A percentile compares a stretch with the other conserved stretches of the same genome.
Evolutionary conservation across 805 yeast species (phyloP).

Genomic region (Candida suzukii): DNA sequence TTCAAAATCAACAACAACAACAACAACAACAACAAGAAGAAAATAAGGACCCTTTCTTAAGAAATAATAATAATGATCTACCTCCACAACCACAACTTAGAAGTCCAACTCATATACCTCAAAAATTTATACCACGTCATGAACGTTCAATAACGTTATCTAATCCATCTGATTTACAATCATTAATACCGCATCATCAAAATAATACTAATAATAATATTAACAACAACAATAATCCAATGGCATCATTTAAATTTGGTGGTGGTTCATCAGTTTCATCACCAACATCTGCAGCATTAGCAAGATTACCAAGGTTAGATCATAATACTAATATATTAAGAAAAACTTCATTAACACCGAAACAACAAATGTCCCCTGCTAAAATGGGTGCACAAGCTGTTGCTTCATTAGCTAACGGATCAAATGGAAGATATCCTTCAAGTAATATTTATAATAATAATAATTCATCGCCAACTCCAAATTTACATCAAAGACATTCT

Average conservation of each 20-base stretch:
- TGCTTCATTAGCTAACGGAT: slow-evolving; percentile 33
- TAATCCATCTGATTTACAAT: not conserved
- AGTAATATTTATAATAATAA: not conserved
- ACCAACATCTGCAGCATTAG: slow-evolving; percentile 8
- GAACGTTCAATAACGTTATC: slow-evolving; percentile 10
- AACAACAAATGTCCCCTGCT: slow-evolving; percentile 53
- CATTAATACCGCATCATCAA: too few relatives aligned
- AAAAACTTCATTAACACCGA: slow-evolving; percentile 17
- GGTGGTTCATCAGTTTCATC: slow-evolving; percentile 12
- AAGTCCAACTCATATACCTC: not conserved
- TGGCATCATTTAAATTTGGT: slow-evolving; percentile 25
- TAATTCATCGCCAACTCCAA: not conserved
- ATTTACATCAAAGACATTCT: slow-evolving; percentile 29
- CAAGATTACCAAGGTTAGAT: slow-evolving; percentile 5
- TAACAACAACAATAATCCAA: slow-evolving; percentile 11
- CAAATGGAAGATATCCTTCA: slow-evolving; percentile 12
- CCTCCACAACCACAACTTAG: not conserved
- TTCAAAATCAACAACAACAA: not conserved
- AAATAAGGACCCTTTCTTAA: slow-evolving; percentile 1
- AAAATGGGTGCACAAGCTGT: slow-evolving; percentile 70
- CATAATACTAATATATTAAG: not conserved
- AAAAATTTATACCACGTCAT: slow-evolving; percentile 6
- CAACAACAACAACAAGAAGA: too few relatives aligned
- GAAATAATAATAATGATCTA: not conserved
- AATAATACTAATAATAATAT: too few relatives aligned